phyloP scores from a whole-genome alignment of 345 rosid species.

The Geranium brycei region DNA sequence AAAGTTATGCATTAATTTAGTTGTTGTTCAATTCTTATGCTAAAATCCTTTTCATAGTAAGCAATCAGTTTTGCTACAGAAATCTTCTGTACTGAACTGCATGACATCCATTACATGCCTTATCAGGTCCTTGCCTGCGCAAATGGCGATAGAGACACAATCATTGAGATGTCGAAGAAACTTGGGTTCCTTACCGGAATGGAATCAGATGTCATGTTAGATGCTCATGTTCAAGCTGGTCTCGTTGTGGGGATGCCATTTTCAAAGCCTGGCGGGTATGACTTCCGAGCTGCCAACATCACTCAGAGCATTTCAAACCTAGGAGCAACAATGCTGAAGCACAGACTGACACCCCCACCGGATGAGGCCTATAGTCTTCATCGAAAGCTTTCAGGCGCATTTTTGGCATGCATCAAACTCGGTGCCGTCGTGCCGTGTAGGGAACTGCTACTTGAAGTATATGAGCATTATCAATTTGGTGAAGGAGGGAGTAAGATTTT shows the following conservation, averaged over 20 bases:
- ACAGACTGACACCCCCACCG: constrained; percentile 88
- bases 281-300: constrained; percentile 59
- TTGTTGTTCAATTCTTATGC: too few species aligned
- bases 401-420: constrained; percentile 86
- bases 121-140: constrained; percentile 79
- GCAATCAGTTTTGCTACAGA: neutral
- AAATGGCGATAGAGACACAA: constrained; percentile 46
- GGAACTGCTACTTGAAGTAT: constrained; percentile 47
- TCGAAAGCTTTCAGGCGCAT: constrained; percentile 89
- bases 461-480: constrained; percentile 44
- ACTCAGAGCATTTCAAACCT: constrained; percentile 56
- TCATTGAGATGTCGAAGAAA: constrained; percentile 71
- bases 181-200: constrained; percentile 83
- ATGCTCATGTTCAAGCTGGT: constrained; percentile 85
- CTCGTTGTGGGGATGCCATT: constrained; percentile 84
- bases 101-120: constrained; percentile 8
- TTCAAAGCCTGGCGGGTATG: constrained; percentile 62
- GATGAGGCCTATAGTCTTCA: constrained; percentile 96
- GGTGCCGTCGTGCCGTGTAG: constrained; percentile 75
- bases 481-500: constrained; percentile 33
- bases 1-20: too few species aligned
- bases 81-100: neutral
- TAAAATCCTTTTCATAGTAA: neutral
- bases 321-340: constrained; percentile 86
- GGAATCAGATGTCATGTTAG: constrained; percentile 71